These are phyloP conservation scores for Monosporozyma servazzii DNA, from an alignment of 805 yeast genomes.

Conservation along the genomic window DNA sequence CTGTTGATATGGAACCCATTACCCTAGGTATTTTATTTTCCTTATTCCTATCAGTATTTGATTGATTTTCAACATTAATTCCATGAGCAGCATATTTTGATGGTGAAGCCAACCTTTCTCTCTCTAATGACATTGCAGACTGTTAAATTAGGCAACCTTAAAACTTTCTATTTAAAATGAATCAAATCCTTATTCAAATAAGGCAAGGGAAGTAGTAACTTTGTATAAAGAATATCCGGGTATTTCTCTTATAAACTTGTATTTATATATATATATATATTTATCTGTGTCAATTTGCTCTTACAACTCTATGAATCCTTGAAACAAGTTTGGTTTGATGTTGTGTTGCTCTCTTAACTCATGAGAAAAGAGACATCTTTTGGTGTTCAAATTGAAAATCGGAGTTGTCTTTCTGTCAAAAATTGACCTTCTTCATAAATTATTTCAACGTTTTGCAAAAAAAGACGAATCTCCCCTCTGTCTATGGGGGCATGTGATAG, in stretches of 20 bases:
- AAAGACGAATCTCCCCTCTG: too few relatives aligned
- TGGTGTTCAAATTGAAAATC: neutral
- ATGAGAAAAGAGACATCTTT: neutral
- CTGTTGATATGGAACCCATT: neutral
- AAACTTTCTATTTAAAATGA: neutral
- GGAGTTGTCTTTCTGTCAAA: neutral
- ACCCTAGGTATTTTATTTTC: neutral
- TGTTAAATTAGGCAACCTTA: too few relatives aligned
- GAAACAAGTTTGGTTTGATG: neutral
- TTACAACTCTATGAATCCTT: too few relatives aligned
- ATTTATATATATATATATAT: too few relatives aligned
- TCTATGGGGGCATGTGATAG: too few relatives aligned
- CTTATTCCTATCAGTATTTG: neutral
- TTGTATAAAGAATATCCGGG: too few relatives aligned
- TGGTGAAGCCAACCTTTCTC: neutral
- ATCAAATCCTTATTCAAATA: neutral
- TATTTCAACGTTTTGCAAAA: too few relatives aligned
- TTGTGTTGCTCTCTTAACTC: neutral
- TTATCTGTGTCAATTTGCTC: too few relatives aligned
- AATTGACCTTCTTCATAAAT: neutral
- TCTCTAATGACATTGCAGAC: neutral
- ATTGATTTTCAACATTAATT: neutral
- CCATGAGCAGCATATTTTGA: neutral
- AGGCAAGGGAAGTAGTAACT: neutral
- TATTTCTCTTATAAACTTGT: too few relatives aligned